Conservation (phyloP, 148 eudicot genomes). For the Linanthus parryae region DNA sequence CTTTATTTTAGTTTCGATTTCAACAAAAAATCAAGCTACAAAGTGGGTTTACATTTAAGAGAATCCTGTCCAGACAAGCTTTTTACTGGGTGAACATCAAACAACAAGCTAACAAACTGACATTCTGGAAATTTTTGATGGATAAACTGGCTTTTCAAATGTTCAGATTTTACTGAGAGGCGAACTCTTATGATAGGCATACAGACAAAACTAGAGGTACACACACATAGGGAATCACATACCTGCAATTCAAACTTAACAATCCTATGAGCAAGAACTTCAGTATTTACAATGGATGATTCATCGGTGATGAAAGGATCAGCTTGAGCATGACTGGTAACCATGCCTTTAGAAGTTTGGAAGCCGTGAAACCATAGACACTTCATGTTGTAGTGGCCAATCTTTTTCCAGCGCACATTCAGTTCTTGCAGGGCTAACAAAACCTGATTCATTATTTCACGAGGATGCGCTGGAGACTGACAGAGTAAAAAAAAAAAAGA, state of each 20-base stretch:
- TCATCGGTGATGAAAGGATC: constrained; percentile 18
- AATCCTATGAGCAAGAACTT: constrained; percentile 12
- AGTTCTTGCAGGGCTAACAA: constrained; percentile 33
- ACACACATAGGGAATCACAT: constrained; percentile 3
- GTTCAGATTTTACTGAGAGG: neutral
- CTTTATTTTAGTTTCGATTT: too few relatives aligned
- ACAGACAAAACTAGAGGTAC: neutral
- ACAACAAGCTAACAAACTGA: neutral
- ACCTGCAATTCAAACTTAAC: constrained; percentile 49
- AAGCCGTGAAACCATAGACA: constrained; percentile 35
- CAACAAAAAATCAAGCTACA: too few relatives aligned
- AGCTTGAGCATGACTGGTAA: constrained; percentile 16
- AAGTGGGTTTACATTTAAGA: too few relatives aligned
- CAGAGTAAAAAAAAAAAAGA: constrained; percentile 1
- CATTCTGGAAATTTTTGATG: neutral
- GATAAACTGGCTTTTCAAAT: neutral
- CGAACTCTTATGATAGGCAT: neutral
- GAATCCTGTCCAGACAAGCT: neutral
- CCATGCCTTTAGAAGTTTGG: constrained; percentile 13
- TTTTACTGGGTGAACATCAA: neutral
- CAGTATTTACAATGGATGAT: constrained; percentile 10
- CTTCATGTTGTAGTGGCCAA: constrained; percentile 53
- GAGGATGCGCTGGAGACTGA: constrained; percentile 53
- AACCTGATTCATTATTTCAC: constrained; percentile 49
- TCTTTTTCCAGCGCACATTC: constrained; percentile 48